These are phyloP conservation scores for Yarrowia keelungensis DNA, from an alignment of 805 yeast genomes.

Conservation along the genomic window DNA sequence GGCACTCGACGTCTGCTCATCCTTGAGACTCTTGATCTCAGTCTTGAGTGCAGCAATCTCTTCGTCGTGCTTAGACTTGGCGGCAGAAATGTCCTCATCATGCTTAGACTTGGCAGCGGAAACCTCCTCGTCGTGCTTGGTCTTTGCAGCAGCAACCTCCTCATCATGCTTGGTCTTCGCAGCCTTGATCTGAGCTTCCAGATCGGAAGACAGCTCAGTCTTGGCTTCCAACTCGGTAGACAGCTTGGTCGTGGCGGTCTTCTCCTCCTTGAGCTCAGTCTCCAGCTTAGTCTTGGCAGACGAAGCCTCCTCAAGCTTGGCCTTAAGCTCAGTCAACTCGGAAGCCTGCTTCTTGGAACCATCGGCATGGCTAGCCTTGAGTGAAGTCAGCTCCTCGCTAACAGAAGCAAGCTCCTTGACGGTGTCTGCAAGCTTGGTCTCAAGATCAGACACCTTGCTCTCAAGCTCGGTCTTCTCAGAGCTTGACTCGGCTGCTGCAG, in stretches of 20 bases:
- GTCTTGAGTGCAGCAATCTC: constrained; percentile 8
- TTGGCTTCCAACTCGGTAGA: not conserved
- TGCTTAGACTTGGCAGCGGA: too few species aligned
- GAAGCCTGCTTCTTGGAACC: constrained; percentile 10
- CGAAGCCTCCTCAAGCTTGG: constrained; percentile 9
- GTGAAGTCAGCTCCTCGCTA: not conserved
- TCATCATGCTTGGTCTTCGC: not conserved
- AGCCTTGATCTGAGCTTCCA: constrained; percentile 11
- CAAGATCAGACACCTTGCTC: not conserved
- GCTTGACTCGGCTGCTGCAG: not conserved
- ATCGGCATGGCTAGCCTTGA: constrained; percentile 13
- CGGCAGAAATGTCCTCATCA: too few species aligned
- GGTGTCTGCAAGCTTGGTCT: not conserved
- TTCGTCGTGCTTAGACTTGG: too few species aligned
- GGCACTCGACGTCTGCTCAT: constrained; percentile 1
- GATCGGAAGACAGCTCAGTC: constrained; percentile 1
- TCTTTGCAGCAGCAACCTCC: not conserved
- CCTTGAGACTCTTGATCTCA: constrained; percentile 3
- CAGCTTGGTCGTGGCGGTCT: constrained; percentile 8
- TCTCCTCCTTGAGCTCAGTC: not conserved
- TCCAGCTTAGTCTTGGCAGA: constrained; percentile 14
- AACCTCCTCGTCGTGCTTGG: constrained; percentile 16
- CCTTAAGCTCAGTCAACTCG: constrained; percentile 10
- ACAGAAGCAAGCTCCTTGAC: constrained; percentile 6
- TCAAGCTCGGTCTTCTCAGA: constrained; percentile 19